These are phyloP conservation scores for Coniochaeta prunicola DNA, from an alignment of 2,329 filamentous ascomycete species.

Conservation along the genomic window DNA sequence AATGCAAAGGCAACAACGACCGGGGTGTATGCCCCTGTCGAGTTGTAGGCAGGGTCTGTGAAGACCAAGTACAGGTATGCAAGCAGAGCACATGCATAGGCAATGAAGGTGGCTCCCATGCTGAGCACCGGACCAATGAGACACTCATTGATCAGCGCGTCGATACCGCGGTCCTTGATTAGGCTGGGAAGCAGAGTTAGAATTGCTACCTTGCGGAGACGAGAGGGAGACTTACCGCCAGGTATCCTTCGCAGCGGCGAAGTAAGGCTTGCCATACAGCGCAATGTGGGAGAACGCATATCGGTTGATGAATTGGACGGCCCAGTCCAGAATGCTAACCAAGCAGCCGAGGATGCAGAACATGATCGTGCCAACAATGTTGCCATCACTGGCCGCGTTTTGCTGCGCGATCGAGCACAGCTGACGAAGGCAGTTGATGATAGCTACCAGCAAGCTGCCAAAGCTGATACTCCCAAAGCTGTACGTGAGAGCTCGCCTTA, in stretches of 20 bases:
- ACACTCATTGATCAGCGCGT: constrained; percentile 84
- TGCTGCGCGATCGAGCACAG: constrained; percentile 71
- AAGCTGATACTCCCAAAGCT: constrained; percentile 88
- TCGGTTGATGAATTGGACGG: constrained; percentile 79
- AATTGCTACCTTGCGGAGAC: neutral
- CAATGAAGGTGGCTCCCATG: constrained; percentile 77
- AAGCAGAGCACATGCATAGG: constrained; percentile 71
- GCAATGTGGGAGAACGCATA: constrained; percentile 93
- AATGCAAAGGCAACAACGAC: constrained; percentile 81
- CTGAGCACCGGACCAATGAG: constrained; percentile 68
- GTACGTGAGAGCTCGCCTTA: constrained; percentile 76
- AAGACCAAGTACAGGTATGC: constrained; percentile 83
- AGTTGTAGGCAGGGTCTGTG: constrained; percentile 74
- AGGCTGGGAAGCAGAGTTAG: constrained; percentile 35
- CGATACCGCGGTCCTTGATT: constrained; percentile 88
- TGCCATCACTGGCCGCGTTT: constrained; percentile 57
- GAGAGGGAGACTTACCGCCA: constrained; percentile 48
- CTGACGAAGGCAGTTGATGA: constrained; percentile 80
- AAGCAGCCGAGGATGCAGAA: constrained; percentile 74
- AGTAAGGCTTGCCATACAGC: constrained; percentile 82
- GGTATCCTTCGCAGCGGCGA: constrained; percentile 80
- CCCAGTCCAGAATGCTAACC: constrained; percentile 75
- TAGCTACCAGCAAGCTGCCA: constrained; percentile 76
- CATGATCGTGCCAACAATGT: constrained; percentile 56
- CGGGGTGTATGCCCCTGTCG: constrained; percentile 58